Conservation (phyloP, 176 grass and related monocot species). For the Elymus sibiricus region DNA sequence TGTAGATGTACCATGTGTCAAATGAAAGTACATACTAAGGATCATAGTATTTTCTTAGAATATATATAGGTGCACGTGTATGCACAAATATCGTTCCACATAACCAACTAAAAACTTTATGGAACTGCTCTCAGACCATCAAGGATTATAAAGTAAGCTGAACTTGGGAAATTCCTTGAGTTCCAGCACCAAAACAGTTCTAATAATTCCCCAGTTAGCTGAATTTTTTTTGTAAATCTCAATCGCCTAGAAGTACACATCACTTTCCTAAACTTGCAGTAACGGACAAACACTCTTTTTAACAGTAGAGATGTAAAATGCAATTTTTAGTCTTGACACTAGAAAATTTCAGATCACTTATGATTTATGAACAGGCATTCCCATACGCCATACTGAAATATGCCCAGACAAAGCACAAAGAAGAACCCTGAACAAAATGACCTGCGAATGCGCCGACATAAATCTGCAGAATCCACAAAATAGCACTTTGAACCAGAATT, state of each 20-base stretch:
- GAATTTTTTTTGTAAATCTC: background rate
- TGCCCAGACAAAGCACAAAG: background rate
- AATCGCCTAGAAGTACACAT: background rate
- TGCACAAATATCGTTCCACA: background rate
- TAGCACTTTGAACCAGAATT: background rate
- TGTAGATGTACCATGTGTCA: constrained; percentile 23
- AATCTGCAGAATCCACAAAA: background rate
- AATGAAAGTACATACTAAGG: background rate
- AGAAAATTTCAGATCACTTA: background rate
- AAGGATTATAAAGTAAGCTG: background rate
- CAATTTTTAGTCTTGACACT: background rate
- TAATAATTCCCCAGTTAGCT: background rate
- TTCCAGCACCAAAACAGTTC: background rate
- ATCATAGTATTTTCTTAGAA: background rate
- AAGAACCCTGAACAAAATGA: background rate
- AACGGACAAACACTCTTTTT: background rate
- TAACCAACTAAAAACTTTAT: background rate
- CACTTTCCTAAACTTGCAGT: background rate
- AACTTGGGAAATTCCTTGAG: background rate
- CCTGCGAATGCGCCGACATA: too few relatives aligned
- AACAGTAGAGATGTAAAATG: background rate
- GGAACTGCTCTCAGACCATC: background rate
- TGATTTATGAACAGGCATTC: background rate
- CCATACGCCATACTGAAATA: background rate
- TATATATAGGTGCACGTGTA: background rate